Evolutionary conservation across 257 asterid species (phyloP), one percentile per base, ranked within the genome.

Genomic region (Coffea eugenioides): DNA sequence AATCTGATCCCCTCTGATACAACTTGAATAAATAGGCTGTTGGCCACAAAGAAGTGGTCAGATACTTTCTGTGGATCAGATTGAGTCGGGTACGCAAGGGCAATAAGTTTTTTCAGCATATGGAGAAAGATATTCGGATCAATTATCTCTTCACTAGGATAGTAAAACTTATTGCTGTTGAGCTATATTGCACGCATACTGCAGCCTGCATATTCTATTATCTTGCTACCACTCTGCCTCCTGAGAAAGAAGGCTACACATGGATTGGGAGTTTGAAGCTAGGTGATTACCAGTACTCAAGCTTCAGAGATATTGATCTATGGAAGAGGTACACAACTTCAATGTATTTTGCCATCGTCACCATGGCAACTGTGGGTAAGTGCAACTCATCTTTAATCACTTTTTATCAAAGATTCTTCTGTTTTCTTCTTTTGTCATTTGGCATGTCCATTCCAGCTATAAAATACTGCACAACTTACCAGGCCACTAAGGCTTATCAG

Each of bases 311-410:
- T 41, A 89, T 93, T 41, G 98, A 92, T 82, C 71, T 95, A 27
- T 93, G 97, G 99, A 92, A 79, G 61, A 85, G 97, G 66, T 95
- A 95, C 88, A 86, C 82, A 46, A 95, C 98, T 39, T 95, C 99
- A 6, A 2, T 95, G 86, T 95, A 95, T 70, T 95, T 95, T 74
- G 97, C 99, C 75, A 92, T 95, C 39, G 98, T 92, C 71, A 95
- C 99, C 36, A 95, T 95, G 99, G 98, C 98, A 48, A 95, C 99
- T 25, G 97, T 95, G 49, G 98, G 98, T 94, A 83, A 88, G 97
- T 86, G 48, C 45, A 25, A 23, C 31, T 15, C 9, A 68, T 68
- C 48, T 34, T 13, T 67, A 8, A 20, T 20, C 49, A 15, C 65
- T 4, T 57, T 16, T 31, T 31, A 39, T 59, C 2, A 31, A 70